phyloP scores from a whole-genome alignment of 1,284 basidiomycete genomes.

The Pholiota adiposa region DNA sequence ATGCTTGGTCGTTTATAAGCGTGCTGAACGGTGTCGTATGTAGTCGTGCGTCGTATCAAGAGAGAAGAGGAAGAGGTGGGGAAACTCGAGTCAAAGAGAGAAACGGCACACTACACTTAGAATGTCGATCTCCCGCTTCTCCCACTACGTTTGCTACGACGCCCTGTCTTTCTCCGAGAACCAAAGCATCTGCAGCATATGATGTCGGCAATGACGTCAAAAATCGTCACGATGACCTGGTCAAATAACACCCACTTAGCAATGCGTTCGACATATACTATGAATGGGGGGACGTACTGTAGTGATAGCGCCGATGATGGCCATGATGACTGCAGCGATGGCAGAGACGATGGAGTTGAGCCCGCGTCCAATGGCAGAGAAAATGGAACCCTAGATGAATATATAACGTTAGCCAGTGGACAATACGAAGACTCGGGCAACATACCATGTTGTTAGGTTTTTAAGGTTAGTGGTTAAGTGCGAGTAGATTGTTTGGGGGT shows the following conservation, averaged over 20 bases:
- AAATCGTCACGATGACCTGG: slow-evolving; percentile 66
- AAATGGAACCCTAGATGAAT: slow-evolving; percentile 53
- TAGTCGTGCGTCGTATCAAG: too few relatives aligned
- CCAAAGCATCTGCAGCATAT: slow-evolving; percentile 63
- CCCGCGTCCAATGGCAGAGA: slow-evolving; percentile 62
- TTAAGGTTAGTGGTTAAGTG: too few relatives aligned
- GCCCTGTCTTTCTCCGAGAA: slow-evolving; percentile 40
- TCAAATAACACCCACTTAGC: too few relatives aligned
- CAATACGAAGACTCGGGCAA: not conserved
- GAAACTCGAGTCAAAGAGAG: too few relatives aligned
- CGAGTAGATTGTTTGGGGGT: too few relatives aligned
- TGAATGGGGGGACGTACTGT: too few relatives aligned
- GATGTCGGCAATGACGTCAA: slow-evolving; percentile 62
- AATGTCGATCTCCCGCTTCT: slow-evolving; percentile 14
- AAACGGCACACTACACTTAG: too few relatives aligned
- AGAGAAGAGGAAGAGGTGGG: too few relatives aligned
- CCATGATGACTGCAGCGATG: slow-evolving; percentile 54
- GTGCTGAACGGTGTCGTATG: too few relatives aligned
- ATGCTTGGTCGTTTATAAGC: too few relatives aligned
- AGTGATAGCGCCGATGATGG: too few relatives aligned
- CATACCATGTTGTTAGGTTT: not conserved
- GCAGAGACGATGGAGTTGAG: slow-evolving; percentile 62
- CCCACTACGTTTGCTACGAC: slow-evolving; percentile 34
- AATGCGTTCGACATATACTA: too few relatives aligned
- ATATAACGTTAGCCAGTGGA: not conserved